phyloP scores from a whole-genome alignment of 495 filamentous ascomycete species.

The Bacidia rubella region DNA sequence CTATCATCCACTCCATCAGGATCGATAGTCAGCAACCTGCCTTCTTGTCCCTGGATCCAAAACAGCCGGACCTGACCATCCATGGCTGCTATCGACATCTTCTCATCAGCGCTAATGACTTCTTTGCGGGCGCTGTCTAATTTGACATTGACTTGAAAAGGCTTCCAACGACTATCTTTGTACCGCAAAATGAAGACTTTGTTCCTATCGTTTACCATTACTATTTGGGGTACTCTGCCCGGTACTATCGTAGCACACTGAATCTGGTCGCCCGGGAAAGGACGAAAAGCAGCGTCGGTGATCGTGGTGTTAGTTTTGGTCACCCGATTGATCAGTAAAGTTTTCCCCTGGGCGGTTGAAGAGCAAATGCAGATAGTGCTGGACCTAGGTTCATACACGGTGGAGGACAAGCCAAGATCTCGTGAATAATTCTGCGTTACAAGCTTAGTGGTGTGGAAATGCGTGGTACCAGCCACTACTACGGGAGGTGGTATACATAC shows the following conservation, averaged over 20 bases:
- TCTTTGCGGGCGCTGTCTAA: background rate
- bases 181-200: slow-evolving; percentile 2
- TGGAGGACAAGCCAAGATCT: background rate
- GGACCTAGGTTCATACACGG: background rate
- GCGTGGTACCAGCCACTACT: no score
- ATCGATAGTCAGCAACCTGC: background rate
- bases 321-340: background rate
- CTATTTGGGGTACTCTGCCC: background rate
- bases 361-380: slow-evolving; percentile 1
- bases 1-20: background rate
- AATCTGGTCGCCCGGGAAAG: background rate
- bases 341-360: background rate
- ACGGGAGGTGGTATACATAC: background rate
- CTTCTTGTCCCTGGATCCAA: background rate
- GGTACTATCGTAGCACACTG: background rate
- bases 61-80: background rate
- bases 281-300: background rate
- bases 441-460: no score
- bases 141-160: background rate
- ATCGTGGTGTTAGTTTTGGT: background rate
- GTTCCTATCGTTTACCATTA: background rate
- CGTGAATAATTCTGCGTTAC: background rate
- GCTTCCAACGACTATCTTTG: background rate
- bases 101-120: background rate
- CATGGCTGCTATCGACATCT: background rate